Percentiles rank a stretch among this genome's conserved stretches.
These are phyloP conservation scores for Proliferodiscus dingleyae DNA, from an alignment of 2,329 filamentous ascomycete genomes.

Conservation along the genomic window DNA sequence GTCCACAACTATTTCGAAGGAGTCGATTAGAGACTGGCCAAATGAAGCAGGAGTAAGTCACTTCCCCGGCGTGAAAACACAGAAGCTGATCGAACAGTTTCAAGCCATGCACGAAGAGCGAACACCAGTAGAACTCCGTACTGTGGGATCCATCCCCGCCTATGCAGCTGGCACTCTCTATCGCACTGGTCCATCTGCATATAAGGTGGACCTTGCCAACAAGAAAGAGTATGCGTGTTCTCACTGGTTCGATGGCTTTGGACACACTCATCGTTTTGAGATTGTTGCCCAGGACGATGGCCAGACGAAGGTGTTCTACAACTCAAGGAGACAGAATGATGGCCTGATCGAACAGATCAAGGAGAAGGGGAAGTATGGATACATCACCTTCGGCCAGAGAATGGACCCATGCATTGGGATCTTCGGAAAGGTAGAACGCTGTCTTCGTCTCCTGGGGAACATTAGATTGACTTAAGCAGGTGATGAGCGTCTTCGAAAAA, in stretches of 20 bases:
- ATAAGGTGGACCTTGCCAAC: not conserved
- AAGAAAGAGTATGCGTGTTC: not conserved
- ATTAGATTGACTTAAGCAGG: not conserved
- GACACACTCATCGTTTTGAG: constrained; percentile 67
- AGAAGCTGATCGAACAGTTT: constrained; percentile 2
- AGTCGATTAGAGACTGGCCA: constrained; percentile 4
- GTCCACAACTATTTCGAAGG: not conserved
- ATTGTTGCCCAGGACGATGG: constrained; percentile 45
- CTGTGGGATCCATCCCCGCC: constrained; percentile 62
- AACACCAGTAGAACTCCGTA: constrained; percentile 54
- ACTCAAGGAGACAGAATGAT: constrained; percentile 65
- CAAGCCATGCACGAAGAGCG: constrained; percentile 11
- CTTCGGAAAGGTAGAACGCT: constrained; percentile 65
- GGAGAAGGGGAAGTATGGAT: constrained; percentile 50
- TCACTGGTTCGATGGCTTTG: constrained; percentile 59
- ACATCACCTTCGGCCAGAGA: constrained; percentile 64
- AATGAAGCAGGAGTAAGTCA: constrained; percentile 9
- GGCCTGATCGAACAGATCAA: constrained; percentile 55
- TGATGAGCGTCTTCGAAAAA: constrained; percentile 49
- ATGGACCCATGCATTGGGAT: constrained; percentile 70
- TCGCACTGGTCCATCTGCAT: constrained; percentile 63
- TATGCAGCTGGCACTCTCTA: constrained; percentile 71
- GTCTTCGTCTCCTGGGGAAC: not conserved
- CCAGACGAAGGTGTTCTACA: constrained; percentile 57
- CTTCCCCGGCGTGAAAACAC: not conserved